These are phyloP conservation scores for Candida peoriensis DNA, from an alignment of 805 yeast species.

Conservation along the genomic window DNA sequence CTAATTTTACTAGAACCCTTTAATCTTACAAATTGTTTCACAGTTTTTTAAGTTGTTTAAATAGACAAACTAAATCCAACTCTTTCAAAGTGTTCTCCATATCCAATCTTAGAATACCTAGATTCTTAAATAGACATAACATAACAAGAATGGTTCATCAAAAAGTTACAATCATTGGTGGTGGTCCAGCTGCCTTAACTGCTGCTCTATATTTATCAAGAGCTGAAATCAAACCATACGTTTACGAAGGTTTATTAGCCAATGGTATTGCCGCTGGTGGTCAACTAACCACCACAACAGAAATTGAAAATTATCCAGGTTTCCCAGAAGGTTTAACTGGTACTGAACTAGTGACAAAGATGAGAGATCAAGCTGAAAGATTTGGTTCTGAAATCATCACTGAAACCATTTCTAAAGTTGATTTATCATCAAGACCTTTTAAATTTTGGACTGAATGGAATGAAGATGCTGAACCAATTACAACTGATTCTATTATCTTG, in stretches of 20 bases:
- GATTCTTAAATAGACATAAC: no score
- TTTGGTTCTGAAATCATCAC: slow-evolving; percentile 95
- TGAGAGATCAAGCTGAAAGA: slow-evolving; percentile 81
- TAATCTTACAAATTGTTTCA: no score
- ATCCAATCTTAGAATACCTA: no score
- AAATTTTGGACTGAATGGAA: slow-evolving; percentile 95
- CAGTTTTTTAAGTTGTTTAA: no score
- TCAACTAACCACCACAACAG: slow-evolving; percentile 97
- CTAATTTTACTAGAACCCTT: no score
- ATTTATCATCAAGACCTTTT: slow-evolving; percentile 83
- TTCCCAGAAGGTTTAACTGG: slow-evolving; percentile 94
- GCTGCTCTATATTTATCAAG: slow-evolving; percentile 96
- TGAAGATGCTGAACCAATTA: slow-evolving; percentile 86
- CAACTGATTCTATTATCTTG: slow-evolving; percentile 86
- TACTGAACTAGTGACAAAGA: slow-evolving; percentile 81
- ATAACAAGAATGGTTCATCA: slow-evolving; percentile 65
- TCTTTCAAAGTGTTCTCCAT: no score
- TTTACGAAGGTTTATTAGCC: slow-evolving; percentile 93
- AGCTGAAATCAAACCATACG: slow-evolving; percentile 90
- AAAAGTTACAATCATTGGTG: slow-evolving; percentile 84
- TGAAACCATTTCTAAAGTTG: slow-evolving; percentile 92
- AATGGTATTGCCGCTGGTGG: slow-evolving; percentile 99
- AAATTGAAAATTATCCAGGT: slow-evolving; percentile 98
- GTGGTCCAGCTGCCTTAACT: slow-evolving; percentile 99
- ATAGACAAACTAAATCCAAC: no score